Conservation (phyloP, 768 basidiomycete species). For the Trametes cinnabarina region DNA sequence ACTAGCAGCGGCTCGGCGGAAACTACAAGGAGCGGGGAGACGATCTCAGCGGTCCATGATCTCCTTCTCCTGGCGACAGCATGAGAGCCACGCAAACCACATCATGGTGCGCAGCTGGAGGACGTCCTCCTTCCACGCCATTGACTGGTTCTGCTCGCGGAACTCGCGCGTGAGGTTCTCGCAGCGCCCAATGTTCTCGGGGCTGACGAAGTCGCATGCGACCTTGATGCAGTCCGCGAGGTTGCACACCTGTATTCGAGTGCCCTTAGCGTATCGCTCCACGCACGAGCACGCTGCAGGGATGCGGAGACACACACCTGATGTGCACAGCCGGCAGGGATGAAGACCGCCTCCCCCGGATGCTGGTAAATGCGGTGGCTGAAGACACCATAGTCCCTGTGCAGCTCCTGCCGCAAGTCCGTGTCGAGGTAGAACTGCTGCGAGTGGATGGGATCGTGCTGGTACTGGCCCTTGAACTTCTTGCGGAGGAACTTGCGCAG, state of each 20-base stretch:
- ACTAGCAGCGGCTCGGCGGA: not conserved
- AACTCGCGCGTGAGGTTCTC: constrained; percentile 86
- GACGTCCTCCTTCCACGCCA: constrained; percentile 93
- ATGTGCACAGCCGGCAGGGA: constrained; percentile 91
- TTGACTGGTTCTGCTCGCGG: constrained; percentile 81
- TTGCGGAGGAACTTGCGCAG: constrained; percentile 72
- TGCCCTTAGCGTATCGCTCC: not conserved
- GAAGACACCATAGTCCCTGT: constrained; percentile 62
- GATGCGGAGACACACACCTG: constrained; percentile 51
- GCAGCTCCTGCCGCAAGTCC: constrained; percentile 63
- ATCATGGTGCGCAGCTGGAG: constrained; percentile 89
- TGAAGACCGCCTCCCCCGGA: constrained; percentile 91
- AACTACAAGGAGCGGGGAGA: not conserved
- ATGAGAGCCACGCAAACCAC: constrained; percentile 90
- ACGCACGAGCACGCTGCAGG: not conserved
- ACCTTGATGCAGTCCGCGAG: constrained; percentile 95
- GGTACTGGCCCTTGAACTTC: constrained; percentile 53
- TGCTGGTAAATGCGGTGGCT: constrained; percentile 86
- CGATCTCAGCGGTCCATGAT: constrained; percentile 12
- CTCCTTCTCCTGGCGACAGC: constrained; percentile 46
- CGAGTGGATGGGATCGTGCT: constrained; percentile 85
- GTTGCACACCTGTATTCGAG: constrained; percentile 69
- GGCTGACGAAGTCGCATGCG: constrained; percentile 91
- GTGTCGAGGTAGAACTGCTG: constrained; percentile 86
- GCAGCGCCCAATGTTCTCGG: constrained; percentile 87